Base-by-base conservation (phyloP, 306 rosid genomes). In the Vachellia collinsii region DNA sequence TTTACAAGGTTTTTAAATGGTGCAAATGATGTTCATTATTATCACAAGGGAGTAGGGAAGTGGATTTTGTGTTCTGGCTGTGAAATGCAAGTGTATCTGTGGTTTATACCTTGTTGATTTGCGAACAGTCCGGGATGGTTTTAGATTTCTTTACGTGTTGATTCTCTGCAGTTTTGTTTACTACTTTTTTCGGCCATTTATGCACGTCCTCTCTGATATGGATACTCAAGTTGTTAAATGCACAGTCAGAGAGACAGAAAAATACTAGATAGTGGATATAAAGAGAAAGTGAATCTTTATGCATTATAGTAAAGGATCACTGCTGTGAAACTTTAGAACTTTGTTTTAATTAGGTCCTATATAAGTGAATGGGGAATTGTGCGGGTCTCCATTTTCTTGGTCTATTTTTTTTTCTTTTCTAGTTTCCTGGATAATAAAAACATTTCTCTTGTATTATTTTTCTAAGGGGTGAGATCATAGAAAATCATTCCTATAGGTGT, bases 21-120 rank as follows among this genome's bases (percentile, higher is more conserved):
- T 79, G 70, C 72, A 79, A 77, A 64, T 71, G 77, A 46, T 82
- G 77, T 12, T 79, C 56, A 50, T 47, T 78, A 16, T 71, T 61
- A 41, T 46, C 34, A 17, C 0, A 67, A 38, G 56, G 38, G 36
- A 37, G 25, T 23, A 6, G 59, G 39, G 16, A 46, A 47, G 13
- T 64, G 80, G 73, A 9, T 67, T 80, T 54, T 81, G 44, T 54
- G 19, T 62, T 29, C 38, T 54, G 73, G 67, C 20, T 43, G 76
- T 9, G 71, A 43, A 67, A 66, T 75, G 76, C 70, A 36, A 50
- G 82, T 58, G n/a, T 72, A 11, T 11, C 19, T 61, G 51, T 71
- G 58, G 11, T 43, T 46, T 5, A 62, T 44, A 63, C 69, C n/a
- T 69, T 47, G 74, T 80, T 62, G 16, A 41, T 44, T 75, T 36